A percentile compares a stretch with the other conserved stretches of the same genome.
Conservation (phyloP, 2,329 filamentous ascomycete genomes). For the Monilinia fructicola region DNA sequence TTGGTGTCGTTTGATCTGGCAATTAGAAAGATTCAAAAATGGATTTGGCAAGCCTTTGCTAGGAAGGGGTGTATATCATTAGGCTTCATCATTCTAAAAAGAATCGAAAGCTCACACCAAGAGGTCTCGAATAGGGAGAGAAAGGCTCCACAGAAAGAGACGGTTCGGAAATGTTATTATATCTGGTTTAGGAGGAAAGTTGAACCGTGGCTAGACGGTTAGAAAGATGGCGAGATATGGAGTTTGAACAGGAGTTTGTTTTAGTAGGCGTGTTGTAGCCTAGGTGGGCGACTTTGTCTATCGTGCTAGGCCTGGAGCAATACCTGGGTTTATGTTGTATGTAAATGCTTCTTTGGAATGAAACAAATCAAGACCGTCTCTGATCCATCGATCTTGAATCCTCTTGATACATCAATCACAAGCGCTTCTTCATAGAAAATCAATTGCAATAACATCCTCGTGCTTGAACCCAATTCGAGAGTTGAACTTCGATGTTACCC, state of each 20-base stretch:
- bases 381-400: too few relatives aligned
- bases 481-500: too few relatives aligned
- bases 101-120: not conserved
- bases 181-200: not conserved
- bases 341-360: too few relatives aligned
- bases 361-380: too few relatives aligned
- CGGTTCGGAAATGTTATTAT: not conserved
- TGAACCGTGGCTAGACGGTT: not conserved
- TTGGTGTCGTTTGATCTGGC: not conserved
- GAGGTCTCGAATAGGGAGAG: not conserved
- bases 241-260: not conserved
- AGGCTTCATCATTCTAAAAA: not conserved
- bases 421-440: too few relatives aligned
- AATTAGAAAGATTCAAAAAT: not conserved
- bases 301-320: not conserved
- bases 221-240: not conserved
- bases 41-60: not conserved
- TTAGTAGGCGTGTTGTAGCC: not conserved
- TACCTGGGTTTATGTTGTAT: too few relatives aligned
- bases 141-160: not conserved
- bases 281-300: not conserved
- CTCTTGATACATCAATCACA: too few relatives aligned
- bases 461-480: too few relatives aligned
- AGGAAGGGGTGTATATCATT: not conserved
- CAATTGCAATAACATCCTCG: too few relatives aligned